Evolutionary conservation across 164 flowering plant genomes (phyloP), one percentile per base, ranked within the genome.

Genomic region (Magnolia changhungtana): DNA sequence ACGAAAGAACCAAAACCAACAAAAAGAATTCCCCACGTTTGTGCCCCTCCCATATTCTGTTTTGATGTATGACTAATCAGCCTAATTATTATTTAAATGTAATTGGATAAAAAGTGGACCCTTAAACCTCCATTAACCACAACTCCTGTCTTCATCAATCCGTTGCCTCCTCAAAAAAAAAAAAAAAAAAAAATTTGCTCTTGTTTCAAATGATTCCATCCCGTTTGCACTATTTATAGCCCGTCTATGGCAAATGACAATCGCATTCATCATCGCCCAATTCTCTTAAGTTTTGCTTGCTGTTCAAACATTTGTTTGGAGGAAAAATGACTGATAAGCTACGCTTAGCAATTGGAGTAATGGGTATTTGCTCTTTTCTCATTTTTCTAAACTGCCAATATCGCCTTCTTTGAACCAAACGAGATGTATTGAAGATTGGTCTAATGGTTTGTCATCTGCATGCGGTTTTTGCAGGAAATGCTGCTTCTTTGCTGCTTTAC

Each of bases 401-500:
- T 61, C 18, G 0, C 1, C 66, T 29, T 55, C 14, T 50, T 5
- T 14, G 16, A 21, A 18, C 11, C 8, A 8, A 9, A 4, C 1
- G 64, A 29, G 8, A 29, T 69, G 50, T 27, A 67, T 16, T 1
- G 4, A 58, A 1, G 1, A 16, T 13, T 59, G 21, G 18, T 20
- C 67, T 31, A 31, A n/a, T 72, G 27, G 2, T 2, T 31, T 37
- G 31, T 31, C 21, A 7, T 24, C 14, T 2, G 37, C 31, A 21
- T 75, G 23, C 61, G 16, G 13, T 2, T 65, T 77, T 75, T 84
- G 82, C 94, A 92, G 97, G 93, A 66, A 92, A 90, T 83, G 90
- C 88, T 1, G 83, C 93, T 69, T 84, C 89, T 31, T 70, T 89
- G 83, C 79, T 89, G 23, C 90, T 90, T 14, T 92, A 83, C 70